Base-by-base conservation (phyloP, 352 stramenopile genomes). In the Phytophthora foliorum region DNA sequence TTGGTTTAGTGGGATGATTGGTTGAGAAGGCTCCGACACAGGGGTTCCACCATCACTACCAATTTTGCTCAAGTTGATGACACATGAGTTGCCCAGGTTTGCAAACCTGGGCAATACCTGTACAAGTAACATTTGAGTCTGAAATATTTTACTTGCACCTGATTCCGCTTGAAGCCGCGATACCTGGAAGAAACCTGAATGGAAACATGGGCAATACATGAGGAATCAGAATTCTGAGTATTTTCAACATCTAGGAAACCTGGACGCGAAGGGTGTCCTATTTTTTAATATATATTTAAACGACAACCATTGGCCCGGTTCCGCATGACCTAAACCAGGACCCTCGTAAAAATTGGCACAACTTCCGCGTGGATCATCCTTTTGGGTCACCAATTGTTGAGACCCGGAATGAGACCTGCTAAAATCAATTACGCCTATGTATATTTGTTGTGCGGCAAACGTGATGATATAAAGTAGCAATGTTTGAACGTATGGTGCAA, bases 181-280 rank as follows among this genome's bases (percentile, higher is more conserved):
- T n/a, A 48, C 36, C 34, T 36, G 22, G 25, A 38, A 13, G 22
- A 24, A 58, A 58, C 32, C 52, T 58, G 36, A 36, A n/a, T n/a
- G 34, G 19, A n/a, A 42, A 58, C 10, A 38, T 52, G 29, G 31
- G n/a, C 8, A 32, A 57, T 57, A 56, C 49, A 25, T 56, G 49
- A 4, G 31, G 31, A 44, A 57, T 57, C 49, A 45, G 49, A 57
- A 32, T 44, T 45, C 49, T 42, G 49, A 45, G 17, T 31, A 45
- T 24, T 21, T 39, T 19, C 24, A 24, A n/a, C 13, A n/a, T 45
- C 49, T 45, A 31, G 32, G 32, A 57, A 45, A 45, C 27, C 49
- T 42, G 42, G 42, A 24, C 42, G 19, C 5, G 8, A 45, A 32
- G 17, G 31, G 31, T n/a, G 31, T 57, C 32, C 49, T n/a, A n/a